Percentiles rank a stretch among this genome's conserved stretches.
These are phyloP conservation scores for Paecilomyces formosus DNA, from an alignment of 2,329 filamentous ascomycete genomes.

Conservation along the genomic window DNA sequence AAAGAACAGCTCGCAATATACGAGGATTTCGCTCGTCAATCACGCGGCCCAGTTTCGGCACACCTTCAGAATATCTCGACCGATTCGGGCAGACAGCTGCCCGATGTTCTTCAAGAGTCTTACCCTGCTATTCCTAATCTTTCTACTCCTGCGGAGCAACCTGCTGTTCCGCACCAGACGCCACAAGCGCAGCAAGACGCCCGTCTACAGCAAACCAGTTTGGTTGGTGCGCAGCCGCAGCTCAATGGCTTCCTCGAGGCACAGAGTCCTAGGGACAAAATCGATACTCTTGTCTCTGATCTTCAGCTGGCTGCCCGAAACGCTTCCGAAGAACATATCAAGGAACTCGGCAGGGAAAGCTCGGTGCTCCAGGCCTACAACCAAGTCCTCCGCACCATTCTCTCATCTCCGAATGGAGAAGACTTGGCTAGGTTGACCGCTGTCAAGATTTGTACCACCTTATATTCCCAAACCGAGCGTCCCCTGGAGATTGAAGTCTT, in stretches of 20 bases:
- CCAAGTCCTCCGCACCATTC: slow-evolving; percentile 47
- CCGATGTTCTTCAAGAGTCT: slow-evolving; percentile 56
- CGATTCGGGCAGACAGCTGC: slow-evolving; percentile 53
- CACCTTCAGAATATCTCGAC: slow-evolving; percentile 51
- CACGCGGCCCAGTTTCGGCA: slow-evolving; percentile 53
- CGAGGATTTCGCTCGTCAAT: slow-evolving; percentile 87
- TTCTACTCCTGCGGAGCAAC: slow-evolving; percentile 55
- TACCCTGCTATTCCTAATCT: slow-evolving; percentile 54
- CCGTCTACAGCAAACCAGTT: slow-evolving; percentile 29
- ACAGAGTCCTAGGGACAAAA: slow-evolving; percentile 45
- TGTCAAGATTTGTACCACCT: slow-evolving; percentile 47
- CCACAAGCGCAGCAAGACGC: slow-evolving; percentile 44
- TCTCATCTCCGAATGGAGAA: slow-evolving; percentile 50
- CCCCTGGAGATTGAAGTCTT: slow-evolving; percentile 57
- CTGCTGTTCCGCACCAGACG: slow-evolving; percentile 52
- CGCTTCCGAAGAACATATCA: slow-evolving; percentile 51
- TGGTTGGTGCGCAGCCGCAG: slow-evolving; percentile 39
- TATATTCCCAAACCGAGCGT: slow-evolving; percentile 49
- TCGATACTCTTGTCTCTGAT: slow-evolving; percentile 49
- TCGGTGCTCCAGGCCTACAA: slow-evolving; percentile 52
- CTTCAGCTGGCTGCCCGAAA: slow-evolving; percentile 51
- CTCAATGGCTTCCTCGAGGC: slow-evolving; percentile 55
- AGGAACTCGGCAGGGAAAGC: slow-evolving; percentile 48
- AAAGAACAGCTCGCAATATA: slow-evolving; percentile 92
- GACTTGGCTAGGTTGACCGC: slow-evolving; percentile 49